Evolutionary conservation across 2,329 filamentous ascomycete species (phyloP).

Genomic region (Neonectria hederae): DNA sequence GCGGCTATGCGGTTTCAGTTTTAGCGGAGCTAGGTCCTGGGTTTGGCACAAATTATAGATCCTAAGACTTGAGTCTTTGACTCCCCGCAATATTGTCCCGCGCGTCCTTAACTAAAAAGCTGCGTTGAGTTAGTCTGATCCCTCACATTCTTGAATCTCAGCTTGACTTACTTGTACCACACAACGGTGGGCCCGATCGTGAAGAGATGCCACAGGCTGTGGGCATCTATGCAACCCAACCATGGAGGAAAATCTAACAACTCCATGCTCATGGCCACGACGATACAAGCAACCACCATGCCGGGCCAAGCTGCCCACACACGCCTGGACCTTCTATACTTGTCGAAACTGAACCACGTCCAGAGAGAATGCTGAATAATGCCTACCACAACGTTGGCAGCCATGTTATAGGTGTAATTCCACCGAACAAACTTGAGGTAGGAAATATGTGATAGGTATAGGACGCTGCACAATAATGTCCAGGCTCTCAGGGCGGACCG

Average conservation of each 20-base stretch:
- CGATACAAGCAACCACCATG: constrained; percentile 89
- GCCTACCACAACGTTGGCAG: constrained; percentile 86
- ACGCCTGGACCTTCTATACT: constrained; percentile 76
- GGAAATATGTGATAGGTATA: constrained; percentile 81
- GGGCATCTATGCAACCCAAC: constrained; percentile 85
- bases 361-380: constrained; percentile 84
- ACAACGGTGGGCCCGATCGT: constrained; percentile 88
- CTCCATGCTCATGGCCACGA: constrained; percentile 94
- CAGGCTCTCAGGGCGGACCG: constrained; percentile 72
- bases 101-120: constrained; percentile 87
- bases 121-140: constrained; percentile 51
- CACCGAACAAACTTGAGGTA: constrained; percentile 89
- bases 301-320: constrained; percentile 91
- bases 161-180: constrained; percentile 89
- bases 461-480: constrained; percentile 74
- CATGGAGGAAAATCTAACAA: constrained; percentile 92
- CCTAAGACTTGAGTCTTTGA: constrained; percentile 73
- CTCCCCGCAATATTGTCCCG: constrained; percentile 79
- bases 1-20: not conserved
- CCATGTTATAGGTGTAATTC: constrained; percentile 99
- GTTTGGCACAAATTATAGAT: not conserved
- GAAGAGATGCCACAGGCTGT: constrained; percentile 94
- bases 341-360: constrained; percentile 81
- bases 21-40: not conserved
- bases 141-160: not conserved